Evolutionary conservation across 2,329 filamentous ascomycete genomes (phyloP).

Genomic region (Orbilia blumenaviensis): DNA sequence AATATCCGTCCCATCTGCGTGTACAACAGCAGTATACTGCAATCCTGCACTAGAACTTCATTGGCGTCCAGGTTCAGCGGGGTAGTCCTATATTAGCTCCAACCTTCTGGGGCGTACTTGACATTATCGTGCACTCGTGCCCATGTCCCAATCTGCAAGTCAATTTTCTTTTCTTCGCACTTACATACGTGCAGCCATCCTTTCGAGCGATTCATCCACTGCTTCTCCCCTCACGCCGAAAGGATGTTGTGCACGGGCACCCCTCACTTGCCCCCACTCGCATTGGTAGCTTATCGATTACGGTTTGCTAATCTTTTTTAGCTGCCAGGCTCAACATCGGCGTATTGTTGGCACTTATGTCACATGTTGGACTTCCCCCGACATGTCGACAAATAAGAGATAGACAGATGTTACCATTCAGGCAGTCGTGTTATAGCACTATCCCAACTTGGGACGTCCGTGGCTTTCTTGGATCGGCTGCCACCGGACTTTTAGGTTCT

Average conservation of each 20-base stretch:
- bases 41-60: neutral
- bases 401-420: neutral
- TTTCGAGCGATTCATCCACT: neutral
- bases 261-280: slow-evolving; percentile 6
- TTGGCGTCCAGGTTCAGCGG: neutral
- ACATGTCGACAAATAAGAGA: slow-evolving; percentile 1
- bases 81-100: neutral
- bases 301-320: neutral
- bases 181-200: slow-evolving; percentile 4
- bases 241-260: neutral
- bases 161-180: neutral
- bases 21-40: neutral
- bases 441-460: neutral
- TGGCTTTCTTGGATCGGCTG: neutral
- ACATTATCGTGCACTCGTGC: neutral
- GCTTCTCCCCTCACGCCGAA: neutral
- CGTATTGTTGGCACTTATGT: neutral
- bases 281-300: slow-evolving; percentile 16
- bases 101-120: neutral
- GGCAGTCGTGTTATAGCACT: neutral
- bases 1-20: neutral
- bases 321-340: neutral
- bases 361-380: neutral
- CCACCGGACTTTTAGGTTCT: neutral
- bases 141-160: neutral